Base-by-base conservation (phyloP, 176 grass and related monocot genomes). In the Bonia amplexicaulis region DNA sequence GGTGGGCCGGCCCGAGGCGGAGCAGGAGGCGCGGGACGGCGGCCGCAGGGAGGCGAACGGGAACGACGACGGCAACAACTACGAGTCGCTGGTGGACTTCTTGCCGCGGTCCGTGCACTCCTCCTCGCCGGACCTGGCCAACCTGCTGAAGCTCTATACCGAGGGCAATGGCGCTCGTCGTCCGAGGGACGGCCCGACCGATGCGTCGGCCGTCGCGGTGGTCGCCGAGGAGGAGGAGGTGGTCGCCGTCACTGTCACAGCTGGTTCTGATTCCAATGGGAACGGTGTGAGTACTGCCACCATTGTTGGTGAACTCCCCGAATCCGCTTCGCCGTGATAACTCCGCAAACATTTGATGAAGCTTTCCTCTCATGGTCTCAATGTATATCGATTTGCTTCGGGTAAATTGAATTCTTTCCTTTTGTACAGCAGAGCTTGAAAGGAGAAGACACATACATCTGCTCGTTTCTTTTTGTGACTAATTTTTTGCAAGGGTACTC, bases 61-160 rank as follows among this genome's bases (percentile, higher is more conserved):
- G 13, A 7, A 10, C 19, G 31, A 29, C 44, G 41, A 12, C 52
- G 6, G 10, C 46, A 89, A 89, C 62, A 89, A 89, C 54, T 90
- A 90, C 88, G 79, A 86, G 73, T 90, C 88, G 45, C 79, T 86
- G 55, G 84, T 82, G 66, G 84, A 90, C 12, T 90, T 86, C 79
- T 9, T 90, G 37, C 84, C 88, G 25, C 78, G 79, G 12, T 78
- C 88, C 5, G 73, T 78, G 14, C 82, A 82, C 84, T 78, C 84
- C 11, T 90, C 84, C 26, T 86, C 84, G 73, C 84, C 88, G 57
- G 88, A 90, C 66, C 19, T 90, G 65, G 84, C 47, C 9, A 86
- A 90, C 66, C 73, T 90, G 15, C 73, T 86, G n/a, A 90, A 78
- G 15, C 79, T 90, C 20, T 82, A 90, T 73, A 82, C 55, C 1